phyloP scores from a whole-genome alignment of 306 rosid genomes.

The Prunus mume region DNA sequence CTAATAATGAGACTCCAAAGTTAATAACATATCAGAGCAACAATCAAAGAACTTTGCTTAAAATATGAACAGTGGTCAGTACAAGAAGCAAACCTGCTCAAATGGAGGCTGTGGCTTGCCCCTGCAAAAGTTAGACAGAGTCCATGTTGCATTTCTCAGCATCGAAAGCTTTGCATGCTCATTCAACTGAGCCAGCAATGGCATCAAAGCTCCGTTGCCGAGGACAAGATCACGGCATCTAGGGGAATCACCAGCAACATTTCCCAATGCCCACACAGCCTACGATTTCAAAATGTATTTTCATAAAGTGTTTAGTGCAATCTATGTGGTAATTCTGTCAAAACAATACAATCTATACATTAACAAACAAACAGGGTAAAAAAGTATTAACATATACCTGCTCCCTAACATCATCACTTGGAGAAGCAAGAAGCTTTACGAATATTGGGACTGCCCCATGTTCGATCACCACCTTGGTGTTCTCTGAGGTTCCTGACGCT shows the following conservation, averaged over 20 bases:
- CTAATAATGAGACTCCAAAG: conserved; percentile 34
- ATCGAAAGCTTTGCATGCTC: conserved; percentile 93
- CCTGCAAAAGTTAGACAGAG: conserved; percentile 87
- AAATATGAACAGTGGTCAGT: background rate
- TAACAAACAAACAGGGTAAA: background rate
- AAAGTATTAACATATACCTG: conserved; percentile 48
- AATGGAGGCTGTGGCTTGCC: conserved; percentile 96
- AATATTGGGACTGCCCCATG: conserved; percentile 91
- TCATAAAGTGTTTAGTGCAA: background rate
- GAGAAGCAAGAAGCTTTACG: conserved; percentile 82
- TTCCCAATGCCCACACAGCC: conserved; percentile 98
- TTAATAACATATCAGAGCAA: conserved; percentile 2
- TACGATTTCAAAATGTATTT: conserved; percentile 21
- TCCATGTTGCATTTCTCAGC: conserved; percentile 96
- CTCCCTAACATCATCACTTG: conserved; percentile 92
- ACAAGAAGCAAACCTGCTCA: conserved; percentile 52
- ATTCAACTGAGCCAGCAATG: conserved; percentile 72
- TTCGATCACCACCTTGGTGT: conserved; percentile 87
- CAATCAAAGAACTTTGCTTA: background rate
- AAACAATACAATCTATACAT: background rate
- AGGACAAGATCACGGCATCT: conserved; percentile 94
- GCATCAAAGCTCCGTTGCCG: conserved; percentile 69
- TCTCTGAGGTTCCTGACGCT: conserved; percentile 91
- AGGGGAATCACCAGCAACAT: conserved; percentile 96
- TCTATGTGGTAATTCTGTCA: background rate